phyloP scores from a whole-genome alignment of 2,329 filamentous ascomycete species.

The Plenodomus biglobosus region DNA sequence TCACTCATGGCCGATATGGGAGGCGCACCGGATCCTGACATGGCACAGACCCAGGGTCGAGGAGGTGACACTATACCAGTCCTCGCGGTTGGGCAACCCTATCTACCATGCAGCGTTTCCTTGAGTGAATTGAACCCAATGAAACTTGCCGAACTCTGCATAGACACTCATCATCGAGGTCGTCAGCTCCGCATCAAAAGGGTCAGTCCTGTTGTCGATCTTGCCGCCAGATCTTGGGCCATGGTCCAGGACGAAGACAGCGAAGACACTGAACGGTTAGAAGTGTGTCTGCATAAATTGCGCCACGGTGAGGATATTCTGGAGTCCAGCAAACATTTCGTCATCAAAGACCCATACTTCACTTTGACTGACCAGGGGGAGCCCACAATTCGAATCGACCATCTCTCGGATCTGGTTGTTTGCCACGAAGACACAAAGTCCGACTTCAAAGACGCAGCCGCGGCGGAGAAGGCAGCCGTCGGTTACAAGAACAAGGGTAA shows the following conservation, averaged over 20 bases:
- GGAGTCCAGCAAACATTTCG: constrained; percentile 35
- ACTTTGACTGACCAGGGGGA: constrained; percentile 46
- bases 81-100: constrained; percentile 25
- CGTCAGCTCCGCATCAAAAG: constrained; percentile 40
- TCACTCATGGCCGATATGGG: constrained; percentile 37
- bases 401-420: constrained; percentile 54
- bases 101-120: constrained; percentile 23
- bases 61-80: constrained; percentile 24
- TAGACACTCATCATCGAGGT: constrained; percentile 48
- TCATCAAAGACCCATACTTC: constrained; percentile 60
- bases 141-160: constrained; percentile 38
- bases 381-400: constrained; percentile 56
- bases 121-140: constrained; percentile 24
- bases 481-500: constrained; percentile 42
- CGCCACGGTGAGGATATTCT: constrained; percentile 41
- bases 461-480: constrained; percentile 34
- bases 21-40: constrained; percentile 25
- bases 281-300: constrained; percentile 29
- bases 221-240: constrained; percentile 37
- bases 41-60: constrained; percentile 16
- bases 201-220: constrained; percentile 31
- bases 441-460: constrained; percentile 29
- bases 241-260: constrained; percentile 43
- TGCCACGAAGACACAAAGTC: constrained; percentile 38
- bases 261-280: constrained; percentile 37